Evolutionary conservation across 2,329 filamentous ascomycete species (phyloP).

Genomic region (Fusarium torreyae): DNA sequence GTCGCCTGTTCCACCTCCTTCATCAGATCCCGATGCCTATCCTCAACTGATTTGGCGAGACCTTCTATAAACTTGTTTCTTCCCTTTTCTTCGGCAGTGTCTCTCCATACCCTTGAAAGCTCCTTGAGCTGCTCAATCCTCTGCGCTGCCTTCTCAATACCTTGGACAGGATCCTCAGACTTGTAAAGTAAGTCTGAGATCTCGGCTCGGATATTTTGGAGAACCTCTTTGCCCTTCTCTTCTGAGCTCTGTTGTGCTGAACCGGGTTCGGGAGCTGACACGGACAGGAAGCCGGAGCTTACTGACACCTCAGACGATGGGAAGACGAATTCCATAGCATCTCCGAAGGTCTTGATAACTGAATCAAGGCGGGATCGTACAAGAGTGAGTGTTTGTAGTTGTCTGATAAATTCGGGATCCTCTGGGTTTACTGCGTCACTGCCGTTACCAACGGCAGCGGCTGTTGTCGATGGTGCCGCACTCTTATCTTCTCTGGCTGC

Average conservation of each 20-base stretch:
- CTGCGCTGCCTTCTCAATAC: conserved; percentile 80
- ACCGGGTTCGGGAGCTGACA: conserved; percentile 85
- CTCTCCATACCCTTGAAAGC: conserved; percentile 88
- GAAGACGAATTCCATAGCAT: conserved; percentile 95
- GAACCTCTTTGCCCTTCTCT: conserved; percentile 88
- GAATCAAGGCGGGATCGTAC: conserved; percentile 88
- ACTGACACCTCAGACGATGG: conserved; percentile 90
- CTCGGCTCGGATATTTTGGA: conserved; percentile 78
- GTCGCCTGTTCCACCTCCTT: conserved; percentile 64
- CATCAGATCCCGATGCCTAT: conserved; percentile 71
- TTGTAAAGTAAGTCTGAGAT: conserved; percentile 76
- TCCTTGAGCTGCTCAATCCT: conserved; percentile 84
- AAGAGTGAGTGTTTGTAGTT: conserved; percentile 85
- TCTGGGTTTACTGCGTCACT: conserved; percentile 42
- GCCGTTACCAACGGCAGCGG: conserved; percentile 8
- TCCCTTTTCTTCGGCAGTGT: conserved; percentile 95
- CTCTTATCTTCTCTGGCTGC: conserved; percentile 39
- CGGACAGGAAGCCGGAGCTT: conserved; percentile 88
- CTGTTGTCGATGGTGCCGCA: conserved; percentile 45
- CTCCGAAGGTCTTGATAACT: conserved; percentile 92
- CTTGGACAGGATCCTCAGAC: conserved; percentile 71
- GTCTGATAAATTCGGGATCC: conserved; percentile 79
- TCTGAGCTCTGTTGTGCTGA: conserved; percentile 77
- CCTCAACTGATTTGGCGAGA: conserved; percentile 86
- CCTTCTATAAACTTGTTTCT: conserved; percentile 85